Evolutionary conservation across 148 eudicot species (phyloP).

Genomic region (Oxyria digyna): DNA sequence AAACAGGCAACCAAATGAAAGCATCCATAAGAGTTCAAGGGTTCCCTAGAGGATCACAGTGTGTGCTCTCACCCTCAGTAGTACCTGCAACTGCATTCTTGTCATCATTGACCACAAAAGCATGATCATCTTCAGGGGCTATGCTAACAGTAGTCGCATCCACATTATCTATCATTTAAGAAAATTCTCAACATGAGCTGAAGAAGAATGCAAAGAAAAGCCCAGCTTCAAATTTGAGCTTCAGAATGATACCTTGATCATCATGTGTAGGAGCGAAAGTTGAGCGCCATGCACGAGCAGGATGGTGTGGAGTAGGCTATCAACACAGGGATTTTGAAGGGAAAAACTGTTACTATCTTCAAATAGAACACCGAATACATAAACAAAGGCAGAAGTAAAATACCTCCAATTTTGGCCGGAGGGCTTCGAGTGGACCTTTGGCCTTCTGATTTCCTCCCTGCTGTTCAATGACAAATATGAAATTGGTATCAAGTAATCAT

Average conservation of each 20-base stretch:
- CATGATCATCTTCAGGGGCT: background rate
- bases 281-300: constrained; percentile 2
- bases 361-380: background rate
- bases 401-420: constrained; percentile 88
- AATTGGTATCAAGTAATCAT: background rate
- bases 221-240: background rate
- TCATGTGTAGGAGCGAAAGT: background rate
- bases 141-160: background rate
- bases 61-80: constrained; percentile 3
- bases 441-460: constrained; percentile 57
- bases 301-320: constrained; percentile 5
- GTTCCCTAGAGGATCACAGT: background rate
- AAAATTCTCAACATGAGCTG: background rate
- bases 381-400: background rate
- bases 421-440: constrained; percentile 79
- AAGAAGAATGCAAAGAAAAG: background rate
- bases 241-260: constrained; percentile 2
- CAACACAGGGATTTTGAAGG: background rate
- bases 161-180: background rate
- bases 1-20: background rate
- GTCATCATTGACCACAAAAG: background rate
- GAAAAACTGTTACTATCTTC: background rate
- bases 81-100: background rate
- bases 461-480: constrained; percentile 22
- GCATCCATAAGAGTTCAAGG: background rate